These are phyloP conservation scores for Casaregolazyma suthepensis DNA, from an alignment of 1,139 yeast species.

Conservation along the genomic window DNA sequence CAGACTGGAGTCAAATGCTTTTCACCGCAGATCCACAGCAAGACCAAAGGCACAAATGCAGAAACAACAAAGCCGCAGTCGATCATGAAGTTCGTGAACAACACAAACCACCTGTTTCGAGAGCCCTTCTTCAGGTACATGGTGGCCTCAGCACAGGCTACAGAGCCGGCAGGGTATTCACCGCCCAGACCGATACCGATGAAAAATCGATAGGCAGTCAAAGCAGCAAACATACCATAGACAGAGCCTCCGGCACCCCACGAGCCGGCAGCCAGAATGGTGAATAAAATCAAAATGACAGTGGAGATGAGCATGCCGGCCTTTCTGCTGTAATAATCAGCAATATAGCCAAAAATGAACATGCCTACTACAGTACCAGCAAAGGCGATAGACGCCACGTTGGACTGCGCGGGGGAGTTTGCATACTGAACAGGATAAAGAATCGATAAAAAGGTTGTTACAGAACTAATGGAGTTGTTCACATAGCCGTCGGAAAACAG, in stretches of 20 bases:
- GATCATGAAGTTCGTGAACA: slow-evolving; percentile 84
- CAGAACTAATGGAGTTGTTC: slow-evolving; percentile 77
- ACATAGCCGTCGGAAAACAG: slow-evolving; percentile 86
- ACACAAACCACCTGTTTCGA: slow-evolving; percentile 79
- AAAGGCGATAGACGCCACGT: slow-evolving; percentile 78
- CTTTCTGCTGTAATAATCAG: slow-evolving; percentile 77
- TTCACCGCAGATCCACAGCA: slow-evolving; percentile 71
- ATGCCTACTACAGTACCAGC: slow-evolving; percentile 87
- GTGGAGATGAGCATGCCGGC: slow-evolving; percentile 75
- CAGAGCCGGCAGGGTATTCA: slow-evolving; percentile 89
- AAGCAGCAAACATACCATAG: slow-evolving; percentile 69
- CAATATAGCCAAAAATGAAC: slow-evolving; percentile 65
- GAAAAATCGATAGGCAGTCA: slow-evolving; percentile 78
- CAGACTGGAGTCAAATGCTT: slow-evolving; percentile 73
- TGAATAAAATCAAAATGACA: slow-evolving; percentile 61
- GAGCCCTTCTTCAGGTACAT: slow-evolving; percentile 67
- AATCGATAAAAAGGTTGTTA: slow-evolving; percentile 54
- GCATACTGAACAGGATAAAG: slow-evolving; percentile 60
- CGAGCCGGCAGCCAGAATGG: slow-evolving; percentile 71
- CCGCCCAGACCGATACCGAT: slow-evolving; percentile 73
- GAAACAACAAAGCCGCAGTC: slow-evolving; percentile 79
- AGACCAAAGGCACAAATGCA: slow-evolving; percentile 77
- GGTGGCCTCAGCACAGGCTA: slow-evolving; percentile 88
- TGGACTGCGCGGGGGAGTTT: slow-evolving; percentile 59
- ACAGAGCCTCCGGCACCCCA: slow-evolving; percentile 64